Base-by-base conservation (phyloP, 1,284 basidiomycete species). In the Chalciporus piperatoides region DNA sequence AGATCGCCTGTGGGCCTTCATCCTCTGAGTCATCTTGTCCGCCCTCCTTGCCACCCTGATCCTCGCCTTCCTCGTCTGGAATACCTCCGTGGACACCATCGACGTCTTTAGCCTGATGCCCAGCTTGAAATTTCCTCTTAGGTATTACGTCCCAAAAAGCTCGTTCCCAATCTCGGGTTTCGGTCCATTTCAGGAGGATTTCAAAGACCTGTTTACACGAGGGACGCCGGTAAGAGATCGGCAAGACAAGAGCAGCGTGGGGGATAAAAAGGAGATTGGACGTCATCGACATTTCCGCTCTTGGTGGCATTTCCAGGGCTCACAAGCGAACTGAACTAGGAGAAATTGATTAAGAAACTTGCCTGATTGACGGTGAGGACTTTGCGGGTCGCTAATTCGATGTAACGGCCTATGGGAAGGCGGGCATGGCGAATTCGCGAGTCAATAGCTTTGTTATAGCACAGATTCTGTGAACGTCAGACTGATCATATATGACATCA, bases 361-460 rank as follows among this genome's bases (percentile, higher is more conserved):
- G 70, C 64, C 71, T 98, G 96, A 64, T 99, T 99, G 48, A 99
- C 94, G 0, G 97, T 99, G 55, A 99, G 75, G 23, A 99, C 93
- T 64, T 97, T 98, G 50, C 97, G 84, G 2, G 94, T 93, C 15
- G 85, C 80, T 56, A 99, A 73, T 38, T 85, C 76, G 41, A 97
- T 76, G 68, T 91, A 95, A 52, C 84, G 84, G 12, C 91, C 90
- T 47, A 99, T 97, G 1, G 97, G 97, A 41, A 99, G 79, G 40
- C 92, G 86, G 7, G 95, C 97, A 35, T 91, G 88, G 27, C 85
- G 80, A 49, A 99, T 80, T 1, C 81, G 82, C 9, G 87, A 78
- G 41, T 74, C 72, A 37, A 79, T 76, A 2, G 97, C 93, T 71
- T 96, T 97, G 65, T 92, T 79, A 47, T 90, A 76, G 67, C 97